These are phyloP conservation scores for Rasamsonia emersonii DNA, from an alignment of 2,329 filamentous ascomycete genomes.

Conservation along the genomic window DNA sequence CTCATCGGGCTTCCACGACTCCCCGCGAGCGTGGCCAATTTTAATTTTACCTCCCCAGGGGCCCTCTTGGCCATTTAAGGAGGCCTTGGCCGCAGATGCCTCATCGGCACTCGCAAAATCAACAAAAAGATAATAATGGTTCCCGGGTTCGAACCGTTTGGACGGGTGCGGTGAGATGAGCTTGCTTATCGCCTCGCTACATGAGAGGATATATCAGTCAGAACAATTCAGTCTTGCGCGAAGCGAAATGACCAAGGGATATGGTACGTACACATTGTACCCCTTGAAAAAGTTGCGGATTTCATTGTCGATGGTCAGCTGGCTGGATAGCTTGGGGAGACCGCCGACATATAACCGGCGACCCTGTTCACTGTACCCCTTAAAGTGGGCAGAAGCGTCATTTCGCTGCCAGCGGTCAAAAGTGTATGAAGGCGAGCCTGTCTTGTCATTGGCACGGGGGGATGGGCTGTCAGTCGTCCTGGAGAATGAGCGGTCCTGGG, in stretches of 20 bases:
- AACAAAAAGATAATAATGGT: conserved; percentile 59
- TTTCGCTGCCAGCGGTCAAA: conserved; percentile 38
- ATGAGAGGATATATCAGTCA: neutral
- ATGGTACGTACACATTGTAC: conserved; percentile 33
- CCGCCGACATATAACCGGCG: conserved; percentile 41
- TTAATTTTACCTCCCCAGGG: conserved; percentile 32
- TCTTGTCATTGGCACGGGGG: conserved; percentile 5
- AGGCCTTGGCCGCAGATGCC: conserved; percentile 43
- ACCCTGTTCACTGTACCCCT: conserved; percentile 27
- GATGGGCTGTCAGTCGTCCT: conserved; percentile 14
- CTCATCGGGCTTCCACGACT: conserved; percentile 23
- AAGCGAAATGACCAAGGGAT: neutral
- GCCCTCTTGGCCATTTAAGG: conserved; percentile 32
- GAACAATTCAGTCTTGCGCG: neutral
- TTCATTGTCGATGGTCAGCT: conserved; percentile 33
- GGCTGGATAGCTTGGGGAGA: conserved; percentile 35
- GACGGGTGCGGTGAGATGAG: conserved; percentile 51
- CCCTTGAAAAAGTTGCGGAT: conserved; percentile 38
- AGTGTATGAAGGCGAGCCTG: conserved; percentile 12
- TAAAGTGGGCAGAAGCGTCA: conserved; percentile 28
- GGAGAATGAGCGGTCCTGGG: conserved; percentile 18
- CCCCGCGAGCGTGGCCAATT: conserved; percentile 33
- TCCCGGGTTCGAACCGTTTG: conserved; percentile 44
- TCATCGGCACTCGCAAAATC: conserved; percentile 50
- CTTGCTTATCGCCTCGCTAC: conserved; percentile 40